Base-by-base conservation (phyloP, 2,329 filamentous ascomycete species). In the Diaporthe humulicola region DNA sequence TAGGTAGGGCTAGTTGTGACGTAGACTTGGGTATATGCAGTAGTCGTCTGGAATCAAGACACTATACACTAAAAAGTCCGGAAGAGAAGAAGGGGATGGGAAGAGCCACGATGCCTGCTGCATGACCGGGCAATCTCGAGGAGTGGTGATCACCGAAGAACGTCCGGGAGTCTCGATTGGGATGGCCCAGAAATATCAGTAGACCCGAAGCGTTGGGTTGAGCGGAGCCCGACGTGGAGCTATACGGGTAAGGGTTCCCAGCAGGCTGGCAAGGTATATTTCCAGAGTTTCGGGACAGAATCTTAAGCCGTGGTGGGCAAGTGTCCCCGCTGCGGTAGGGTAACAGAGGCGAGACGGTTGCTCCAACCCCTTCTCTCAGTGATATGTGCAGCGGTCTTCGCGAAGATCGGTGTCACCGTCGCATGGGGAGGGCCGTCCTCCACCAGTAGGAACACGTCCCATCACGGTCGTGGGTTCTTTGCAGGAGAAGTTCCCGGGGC, bases 181-280 rank as follows among this genome's bases (percentile, higher is more conserved):
- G 54, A 74, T 22, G 30, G 45, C 36, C 42, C 33, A 70, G 66
- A 50, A 70, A 61, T 72, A 52, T 71, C 58, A 74, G 73, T 42
- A 64, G 60, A 72, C 74, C 74, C 74, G 67, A 42, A 54, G 61
- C 57, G 58, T 70, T 71, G 72, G 74, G 67, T 76, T 69, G 19
- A 54, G 74, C 72, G 72, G 74, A 71, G 67, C 66, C 30, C 52
- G 60, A 60, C 72, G 72, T 70, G 70, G 70, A 54, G 36, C 50
- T 52, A 54, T 30, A 72, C 57, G 70, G 70, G 70, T 56, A 72
- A 64, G 70, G 70, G 70, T 72, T 64, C 70, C 70, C 60, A 33
- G 70, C 50, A 54, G 70, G 22, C n/a, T 52, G 57, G 70, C 42
- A 54, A 56, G 57, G 57, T 54, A 56, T 40, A 36, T 72, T 72